These are phyloP conservation scores for Boletus tomentosulus DNA, from an alignment of 768 basidiomycete species.

Conservation along the genomic window DNA sequence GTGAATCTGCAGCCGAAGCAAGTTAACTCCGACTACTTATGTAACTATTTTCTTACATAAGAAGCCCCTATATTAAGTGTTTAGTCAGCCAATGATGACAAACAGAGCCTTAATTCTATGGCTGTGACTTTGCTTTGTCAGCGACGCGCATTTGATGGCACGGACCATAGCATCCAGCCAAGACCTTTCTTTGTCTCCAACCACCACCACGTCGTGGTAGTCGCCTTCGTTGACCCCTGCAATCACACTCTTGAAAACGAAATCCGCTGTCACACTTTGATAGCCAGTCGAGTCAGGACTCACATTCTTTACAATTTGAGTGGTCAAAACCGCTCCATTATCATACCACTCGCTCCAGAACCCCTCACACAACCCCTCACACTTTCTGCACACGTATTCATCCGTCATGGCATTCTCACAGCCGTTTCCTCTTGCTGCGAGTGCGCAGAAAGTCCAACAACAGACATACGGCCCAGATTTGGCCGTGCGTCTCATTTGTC, in stretches of 20 bases:
- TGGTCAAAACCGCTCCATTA: constrained; percentile 9
- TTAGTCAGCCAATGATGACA: neutral
- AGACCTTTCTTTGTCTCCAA: constrained; percentile 17
- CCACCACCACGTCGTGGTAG: constrained; percentile 21
- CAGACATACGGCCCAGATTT: constrained; percentile 76
- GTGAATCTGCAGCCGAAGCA: no score
- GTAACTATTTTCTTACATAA: no score
- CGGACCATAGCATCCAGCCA: constrained; percentile 5
- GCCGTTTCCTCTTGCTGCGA: constrained; percentile 73
- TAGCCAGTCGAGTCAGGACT: constrained; percentile 17
- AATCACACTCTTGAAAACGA: constrained; percentile 7
- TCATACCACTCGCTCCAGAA: constrained; percentile 16
- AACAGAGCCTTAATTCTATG: neutral
- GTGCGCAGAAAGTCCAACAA: constrained; percentile 46
- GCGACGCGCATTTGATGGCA: constrained; percentile 14
- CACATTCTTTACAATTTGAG: constrained; percentile 25
- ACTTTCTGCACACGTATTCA: constrained; percentile 1
- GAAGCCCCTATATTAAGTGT: no score
- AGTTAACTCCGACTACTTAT: no score
- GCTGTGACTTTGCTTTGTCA: constrained; percentile 24
- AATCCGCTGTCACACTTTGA: constrained; percentile 12
- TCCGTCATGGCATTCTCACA: constrained; percentile 62
- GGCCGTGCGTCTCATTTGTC: constrained; percentile 87
- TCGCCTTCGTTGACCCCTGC: constrained; percentile 8
- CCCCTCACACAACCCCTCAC: constrained; percentile 12